These are phyloP conservation scores for Coelastrella sp. DNA, from an alignment of 139 green algal genomes.

Conservation along the genomic window DNA sequence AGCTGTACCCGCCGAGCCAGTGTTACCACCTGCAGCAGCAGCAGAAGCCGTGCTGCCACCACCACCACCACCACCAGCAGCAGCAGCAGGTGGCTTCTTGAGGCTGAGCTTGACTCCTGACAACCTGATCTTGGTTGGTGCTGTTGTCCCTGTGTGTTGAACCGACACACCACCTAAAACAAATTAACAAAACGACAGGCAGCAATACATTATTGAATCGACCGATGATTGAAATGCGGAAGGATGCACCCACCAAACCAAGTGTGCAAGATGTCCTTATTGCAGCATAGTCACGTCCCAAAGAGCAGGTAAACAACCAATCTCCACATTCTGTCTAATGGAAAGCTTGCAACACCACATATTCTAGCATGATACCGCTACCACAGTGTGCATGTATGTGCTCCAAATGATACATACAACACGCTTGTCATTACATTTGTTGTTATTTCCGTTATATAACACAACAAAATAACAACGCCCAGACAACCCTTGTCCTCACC, in stretches of 20 bases:
- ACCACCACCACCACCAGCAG: background rate
- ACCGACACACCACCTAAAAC: constrained; percentile 9
- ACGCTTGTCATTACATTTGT: too few species aligned
- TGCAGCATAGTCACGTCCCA: too few species aligned
- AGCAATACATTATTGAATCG: background rate
- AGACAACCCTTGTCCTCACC: background rate
- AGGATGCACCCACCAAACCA: background rate
- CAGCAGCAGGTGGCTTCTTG: background rate
- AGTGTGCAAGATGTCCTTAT: too few species aligned
- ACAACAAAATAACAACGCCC: background rate
- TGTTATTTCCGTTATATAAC: too few species aligned
- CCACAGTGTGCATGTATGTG: too few species aligned
- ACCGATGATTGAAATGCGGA: background rate
- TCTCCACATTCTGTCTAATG: too few species aligned
- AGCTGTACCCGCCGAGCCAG: background rate
- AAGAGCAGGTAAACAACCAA: too few species aligned
- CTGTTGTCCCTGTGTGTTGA: constrained; percentile 7
- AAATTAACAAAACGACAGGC: background rate
- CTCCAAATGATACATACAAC: too few species aligned
- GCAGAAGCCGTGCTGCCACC: background rate
- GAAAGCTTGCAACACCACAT: too few species aligned
- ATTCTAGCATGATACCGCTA: too few species aligned
- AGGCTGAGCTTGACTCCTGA: background rate
- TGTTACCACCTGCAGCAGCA: background rate
- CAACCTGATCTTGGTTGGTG: background rate